Base-by-base conservation (phyloP, 1,284 basidiomycete species). In the Sutorius eximius region DNA sequence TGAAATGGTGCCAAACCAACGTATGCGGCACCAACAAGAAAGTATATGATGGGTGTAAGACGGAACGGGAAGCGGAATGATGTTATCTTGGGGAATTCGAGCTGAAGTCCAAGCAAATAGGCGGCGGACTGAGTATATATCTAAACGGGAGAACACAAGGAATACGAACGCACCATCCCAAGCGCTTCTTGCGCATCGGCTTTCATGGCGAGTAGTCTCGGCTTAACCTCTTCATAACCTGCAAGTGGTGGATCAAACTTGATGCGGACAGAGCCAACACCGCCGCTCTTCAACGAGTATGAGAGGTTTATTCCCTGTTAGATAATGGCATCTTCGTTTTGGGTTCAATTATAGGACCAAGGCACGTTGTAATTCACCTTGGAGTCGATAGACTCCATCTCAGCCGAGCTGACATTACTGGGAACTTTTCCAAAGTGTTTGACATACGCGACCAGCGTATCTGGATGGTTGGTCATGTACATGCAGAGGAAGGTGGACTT, bases 401-500 rank as follows among this genome's bases (percentile, higher is more conserved):
- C 76, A 13, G 87, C 87, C 18, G 77, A 78, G 7, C 70, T 69
- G 20, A 87, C 78, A 18, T 66, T 57, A 30, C 71, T 71, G 36
- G 81, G 79, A 13, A 89, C 77, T 59, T 86, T 83, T 11, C 87
- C 89, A 67, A 78, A 88, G 77, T 86, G 82, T 60, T 84, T 87
- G 40, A 86, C 87, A 61, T 89, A 91, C 9, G 85, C 86, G 36
- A 91, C 86, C 57, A 91, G 75, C 1, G 89, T 91, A 66, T 91
- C 89, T 1, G 87, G 86, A 65, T 91, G 89, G 57, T 76, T 83
- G 34, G 81, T 85, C 89, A 92, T 92, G 75, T 92, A 92, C 82
- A 84, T 87, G 70, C 82, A 82, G 38, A 92, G 77, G 65, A 91
- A 92, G 1, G 75, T 75, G 29, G 88, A 89, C 62, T 87, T 89